These are phyloP conservation scores for Phytophthora citrophthora DNA, from an alignment of 352 stramenopile species.

Conservation along the genomic window DNA sequence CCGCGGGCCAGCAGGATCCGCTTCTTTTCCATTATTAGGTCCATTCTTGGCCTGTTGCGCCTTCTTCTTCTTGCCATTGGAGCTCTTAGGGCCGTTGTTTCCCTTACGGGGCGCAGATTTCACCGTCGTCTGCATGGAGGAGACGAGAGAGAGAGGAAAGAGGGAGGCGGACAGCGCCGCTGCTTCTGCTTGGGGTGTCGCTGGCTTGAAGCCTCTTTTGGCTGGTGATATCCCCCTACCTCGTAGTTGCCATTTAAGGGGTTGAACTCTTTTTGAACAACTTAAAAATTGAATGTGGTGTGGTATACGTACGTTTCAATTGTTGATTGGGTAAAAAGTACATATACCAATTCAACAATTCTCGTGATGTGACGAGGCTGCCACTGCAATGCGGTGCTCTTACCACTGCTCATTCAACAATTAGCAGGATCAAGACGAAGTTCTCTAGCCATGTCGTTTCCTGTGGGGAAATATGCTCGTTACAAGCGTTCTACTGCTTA, in stretches of 20 bases:
- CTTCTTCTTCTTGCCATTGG: constrained; percentile 50
- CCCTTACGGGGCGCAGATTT: constrained; percentile 34
- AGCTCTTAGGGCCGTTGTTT: constrained; percentile 29
- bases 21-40: constrained; percentile 24
- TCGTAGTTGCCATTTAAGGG: constrained; percentile 18
- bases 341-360: too few species aligned
- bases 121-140: constrained; percentile 34
- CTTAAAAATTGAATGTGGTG: constrained; percentile 1
- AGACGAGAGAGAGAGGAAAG: constrained; percentile 8
- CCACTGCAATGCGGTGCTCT: not conserved
- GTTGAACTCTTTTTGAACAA: not conserved
- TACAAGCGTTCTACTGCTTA: constrained; percentile 16
- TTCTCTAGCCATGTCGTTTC: constrained; percentile 3
- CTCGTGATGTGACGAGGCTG: too few species aligned
- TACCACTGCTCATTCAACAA: constrained; percentile 2
- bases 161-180: constrained; percentile 1
- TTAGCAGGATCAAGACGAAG: not conserved
- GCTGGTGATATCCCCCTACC: constrained; percentile 22
- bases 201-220: constrained; percentile 35
- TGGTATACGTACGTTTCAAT: too few species aligned
- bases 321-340: too few species aligned
- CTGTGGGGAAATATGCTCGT: constrained; percentile 5
- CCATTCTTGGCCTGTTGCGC: constrained; percentile 29
- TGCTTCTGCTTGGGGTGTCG: not conserved
- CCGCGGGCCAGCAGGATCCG: constrained; percentile 12